Evolutionary conservation across 208 protist genomes (phyloP).

Genomic region (Leishmania turanica): DNA sequence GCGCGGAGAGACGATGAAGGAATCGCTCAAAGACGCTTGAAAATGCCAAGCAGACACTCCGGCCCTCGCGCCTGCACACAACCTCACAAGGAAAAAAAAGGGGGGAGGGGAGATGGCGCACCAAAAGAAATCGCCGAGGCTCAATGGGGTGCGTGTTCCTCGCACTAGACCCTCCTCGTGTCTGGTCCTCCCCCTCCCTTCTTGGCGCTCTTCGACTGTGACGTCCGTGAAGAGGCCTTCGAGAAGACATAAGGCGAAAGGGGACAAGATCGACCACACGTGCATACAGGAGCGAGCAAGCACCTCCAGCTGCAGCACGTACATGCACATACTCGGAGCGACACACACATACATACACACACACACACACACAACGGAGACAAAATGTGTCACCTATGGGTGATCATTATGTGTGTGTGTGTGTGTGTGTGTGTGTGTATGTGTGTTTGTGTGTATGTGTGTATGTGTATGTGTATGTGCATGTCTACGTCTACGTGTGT

Average conservation of each 20-base stretch:
- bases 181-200: background rate
- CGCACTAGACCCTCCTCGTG: background rate
- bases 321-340: background rate
- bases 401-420: background rate
- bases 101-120: background rate
- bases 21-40: background rate
- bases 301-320: background rate
- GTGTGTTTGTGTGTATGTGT: background rate
- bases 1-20: background rate
- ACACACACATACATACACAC: background rate
- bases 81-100: background rate
- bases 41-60: background rate
- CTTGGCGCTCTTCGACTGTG: background rate
- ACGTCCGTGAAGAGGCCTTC: background rate
- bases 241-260: background rate
- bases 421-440: background rate
- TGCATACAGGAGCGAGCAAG: background rate
- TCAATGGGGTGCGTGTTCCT: background rate
- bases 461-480: background rate
- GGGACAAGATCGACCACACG: background rate
- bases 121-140: too few relatives aligned
- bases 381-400: background rate
- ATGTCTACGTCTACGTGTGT: too few relatives aligned
- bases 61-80: background rate
- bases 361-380: background rate